Base-by-base conservation (phyloP, 345 rosid genomes). In the Aethionema arabicum region DNA sequence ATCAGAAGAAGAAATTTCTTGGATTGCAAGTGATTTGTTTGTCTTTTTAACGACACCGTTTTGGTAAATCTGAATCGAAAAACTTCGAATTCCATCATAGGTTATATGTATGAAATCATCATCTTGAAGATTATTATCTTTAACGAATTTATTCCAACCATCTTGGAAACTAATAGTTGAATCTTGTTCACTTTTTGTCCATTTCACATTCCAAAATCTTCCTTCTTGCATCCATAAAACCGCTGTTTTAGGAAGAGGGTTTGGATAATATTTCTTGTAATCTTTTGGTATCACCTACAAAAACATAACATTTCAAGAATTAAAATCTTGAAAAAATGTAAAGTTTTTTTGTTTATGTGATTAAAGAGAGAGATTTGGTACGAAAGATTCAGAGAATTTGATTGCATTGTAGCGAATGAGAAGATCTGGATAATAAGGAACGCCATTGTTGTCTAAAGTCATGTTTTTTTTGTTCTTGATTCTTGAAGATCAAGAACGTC, bases 1-100 rank as follows among this genome's bases (percentile, higher is more conserved):
- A 2, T n/a, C n/a, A n/a, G n/a, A n/a, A n/a, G n/a, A n/a, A n/a
- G 74, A 55, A 11, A 61, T 69, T 7, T 69, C 58, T 47, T 62
- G 58, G 4, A 69, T 56, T 1, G 21, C 40, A 13, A 47, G 8
- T 1, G 52, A 52, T 32, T n/a, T 6, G 7, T 1, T 14, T 13
- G 68, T 7, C 33, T 48, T 43, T 27, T 62, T 4, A 40, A 27
- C 10, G 7, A 10, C 3, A 2, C 52, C 64, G 41, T 62, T 16
- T 0, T 58, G 38, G 58, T n/a, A 51, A 4, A 69, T 40, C 11
- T 58, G 46, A 1, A 69, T 57, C 52, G 61, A 47, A 13, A 69
- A 62, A 52, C 12, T 36, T 6, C 68, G 31, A 5, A 5, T 39
- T 13, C 74, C 63, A 21, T 69, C 74, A n/a, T 69, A 69, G 11